phyloP scores from a whole-genome alignment of 23 red algal species.

The Chondrus crispus region DNA sequence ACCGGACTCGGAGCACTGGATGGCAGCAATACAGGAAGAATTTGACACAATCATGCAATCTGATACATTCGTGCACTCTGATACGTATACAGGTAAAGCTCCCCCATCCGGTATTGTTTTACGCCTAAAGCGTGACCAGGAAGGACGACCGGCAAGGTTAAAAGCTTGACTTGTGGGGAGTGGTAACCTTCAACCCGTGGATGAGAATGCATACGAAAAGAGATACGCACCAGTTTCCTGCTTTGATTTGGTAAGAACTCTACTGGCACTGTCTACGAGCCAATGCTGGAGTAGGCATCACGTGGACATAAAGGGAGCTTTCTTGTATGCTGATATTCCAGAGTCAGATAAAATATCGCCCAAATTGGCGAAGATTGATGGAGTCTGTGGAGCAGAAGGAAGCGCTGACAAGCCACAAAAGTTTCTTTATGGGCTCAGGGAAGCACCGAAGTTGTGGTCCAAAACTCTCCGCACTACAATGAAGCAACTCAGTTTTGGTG shows the following conservation, averaged over 20 bases:
- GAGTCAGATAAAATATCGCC: background rate
- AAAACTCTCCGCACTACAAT: background rate
- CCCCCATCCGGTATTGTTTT: constrained; percentile 23
- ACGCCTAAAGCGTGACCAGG: constrained; percentile 20
- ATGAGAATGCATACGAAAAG: background rate
- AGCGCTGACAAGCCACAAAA: background rate
- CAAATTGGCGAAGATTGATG: background rate
- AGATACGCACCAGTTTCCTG: constrained; percentile 3
- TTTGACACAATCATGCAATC: background rate
- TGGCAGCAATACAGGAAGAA: constrained; percentile 1
- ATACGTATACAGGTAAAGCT: background rate
- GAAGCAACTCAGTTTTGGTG: background rate
- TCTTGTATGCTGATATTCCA: background rate
- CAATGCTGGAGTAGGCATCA: constrained; percentile 13
- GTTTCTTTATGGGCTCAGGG: background rate
- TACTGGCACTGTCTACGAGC: background rate
- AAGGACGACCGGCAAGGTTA: background rate
- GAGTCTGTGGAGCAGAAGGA: background rate
- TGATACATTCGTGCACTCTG: background rate
- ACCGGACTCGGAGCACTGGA: background rate
- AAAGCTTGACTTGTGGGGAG: constrained; percentile 37
- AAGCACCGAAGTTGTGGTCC: constrained; percentile 1
- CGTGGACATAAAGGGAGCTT: constrained; percentile 26
- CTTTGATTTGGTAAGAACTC: background rate
- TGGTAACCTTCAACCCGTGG: constrained; percentile 14